These are phyloP conservation scores for Backusella tarrabulga DNA, from an alignment of 192 early-diverging fungal species.

Conservation along the genomic window DNA sequence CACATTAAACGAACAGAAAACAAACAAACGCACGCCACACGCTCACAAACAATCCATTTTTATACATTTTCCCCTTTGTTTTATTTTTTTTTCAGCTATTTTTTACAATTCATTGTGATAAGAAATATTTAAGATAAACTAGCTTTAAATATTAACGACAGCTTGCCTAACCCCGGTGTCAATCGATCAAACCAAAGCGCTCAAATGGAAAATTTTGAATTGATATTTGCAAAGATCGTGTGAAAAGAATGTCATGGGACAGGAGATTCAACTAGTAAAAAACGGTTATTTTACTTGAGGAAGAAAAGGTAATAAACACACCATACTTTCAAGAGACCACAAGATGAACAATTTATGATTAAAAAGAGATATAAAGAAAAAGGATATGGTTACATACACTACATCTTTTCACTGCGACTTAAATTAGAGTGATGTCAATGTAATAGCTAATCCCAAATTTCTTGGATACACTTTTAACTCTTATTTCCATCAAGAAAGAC, in stretches of 20 bases:
- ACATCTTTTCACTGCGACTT: too few relatives aligned
- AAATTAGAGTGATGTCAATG: too few relatives aligned
- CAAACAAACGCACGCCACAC: background rate
- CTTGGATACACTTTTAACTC: too few relatives aligned
- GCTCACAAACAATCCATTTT: background rate
- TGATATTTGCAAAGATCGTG: background rate
- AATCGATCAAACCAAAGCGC: background rate
- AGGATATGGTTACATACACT: too few relatives aligned
- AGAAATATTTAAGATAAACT: background rate
- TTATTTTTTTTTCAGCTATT: background rate
- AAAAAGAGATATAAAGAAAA: too few relatives aligned
- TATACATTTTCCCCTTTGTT: background rate
- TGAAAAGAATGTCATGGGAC: background rate
- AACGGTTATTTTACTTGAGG: too few relatives aligned
- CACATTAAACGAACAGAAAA: background rate
- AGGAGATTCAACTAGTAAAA: background rate
- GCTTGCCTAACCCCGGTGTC: background rate
- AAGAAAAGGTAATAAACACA: too few relatives aligned
- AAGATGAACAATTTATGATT: too few relatives aligned
- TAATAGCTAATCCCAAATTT: too few relatives aligned
- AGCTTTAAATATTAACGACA: background rate
- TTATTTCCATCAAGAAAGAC: too few relatives aligned
- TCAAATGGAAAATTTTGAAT: background rate
- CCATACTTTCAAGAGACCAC: too few relatives aligned
- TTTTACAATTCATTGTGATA: background rate